phyloP scores from a whole-genome alignment of 2,329 filamentous ascomycete genomes.

The Neurospora crassa region DNA sequence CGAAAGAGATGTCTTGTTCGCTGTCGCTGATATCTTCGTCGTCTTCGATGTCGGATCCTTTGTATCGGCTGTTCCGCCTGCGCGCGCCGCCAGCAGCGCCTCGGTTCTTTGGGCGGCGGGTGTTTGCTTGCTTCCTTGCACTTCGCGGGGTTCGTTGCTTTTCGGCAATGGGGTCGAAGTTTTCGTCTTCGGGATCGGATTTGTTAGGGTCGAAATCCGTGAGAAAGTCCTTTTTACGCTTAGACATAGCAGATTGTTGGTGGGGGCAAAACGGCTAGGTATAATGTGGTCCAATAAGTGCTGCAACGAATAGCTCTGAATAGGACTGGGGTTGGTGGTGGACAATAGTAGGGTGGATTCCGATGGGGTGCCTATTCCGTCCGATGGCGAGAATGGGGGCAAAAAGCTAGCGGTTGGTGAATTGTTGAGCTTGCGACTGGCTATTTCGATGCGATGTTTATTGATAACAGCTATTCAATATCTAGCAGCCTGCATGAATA shows the following conservation, averaged over 20 bases:
- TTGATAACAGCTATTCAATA: neutral
- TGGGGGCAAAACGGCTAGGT: neutral
- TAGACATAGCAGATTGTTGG: conserved; percentile 20
- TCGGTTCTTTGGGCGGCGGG: conserved; percentile 14
- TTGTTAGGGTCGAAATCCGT: conserved; percentile 57
- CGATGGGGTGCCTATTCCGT: neutral
- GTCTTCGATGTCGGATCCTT: conserved; percentile 53
- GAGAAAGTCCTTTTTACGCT: conserved; percentile 46
- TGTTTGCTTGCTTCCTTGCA: conserved; percentile 20
- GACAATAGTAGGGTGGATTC: neutral
- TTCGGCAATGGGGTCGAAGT: conserved; percentile 46
- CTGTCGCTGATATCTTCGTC: conserved; percentile 49
- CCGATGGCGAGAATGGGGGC: neutral
- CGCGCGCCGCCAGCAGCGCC: conserved; percentile 21
- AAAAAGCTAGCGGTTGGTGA: neutral
- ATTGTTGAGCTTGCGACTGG: neutral
- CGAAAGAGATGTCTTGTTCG: conserved; percentile 40
- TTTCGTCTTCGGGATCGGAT: conserved; percentile 57
- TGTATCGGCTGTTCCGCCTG: conserved; percentile 36
- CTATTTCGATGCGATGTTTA: neutral
- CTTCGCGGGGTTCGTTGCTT: conserved; percentile 25
- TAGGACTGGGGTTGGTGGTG: neutral
- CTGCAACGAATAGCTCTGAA: neutral
- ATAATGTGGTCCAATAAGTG: neutral
- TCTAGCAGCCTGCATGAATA: neutral